Evolutionary conservation across 2,329 filamentous ascomycete genomes (phyloP).

Genomic region (Penicillium sp.): DNA sequence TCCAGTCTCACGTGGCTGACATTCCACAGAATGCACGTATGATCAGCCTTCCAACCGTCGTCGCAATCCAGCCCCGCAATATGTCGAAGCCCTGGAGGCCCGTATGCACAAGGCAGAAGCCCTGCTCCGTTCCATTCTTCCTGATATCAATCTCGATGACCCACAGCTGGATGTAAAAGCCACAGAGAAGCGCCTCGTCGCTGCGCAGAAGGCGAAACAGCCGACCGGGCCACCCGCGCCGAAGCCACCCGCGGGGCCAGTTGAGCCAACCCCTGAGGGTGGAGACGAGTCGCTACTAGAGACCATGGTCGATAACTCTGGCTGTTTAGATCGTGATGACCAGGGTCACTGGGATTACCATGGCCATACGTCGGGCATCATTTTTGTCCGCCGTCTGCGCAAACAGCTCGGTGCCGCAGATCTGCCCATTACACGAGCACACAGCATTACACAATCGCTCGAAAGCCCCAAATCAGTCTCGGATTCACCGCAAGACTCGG

Average conservation of each 20-base stretch:
- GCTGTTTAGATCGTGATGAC: slow-evolving; percentile 87
- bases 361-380: slow-evolving; percentile 85
- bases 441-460: slow-evolving; percentile 57
- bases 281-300: slow-evolving; percentile 73
- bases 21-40: slow-evolving; percentile 77
- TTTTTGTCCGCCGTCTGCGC: slow-evolving; percentile 83
- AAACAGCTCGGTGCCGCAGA: slow-evolving; percentile 73
- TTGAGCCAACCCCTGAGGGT: slow-evolving; percentile 35
- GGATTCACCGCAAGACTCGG: slow-evolving; percentile 63
- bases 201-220: slow-evolving; percentile 37
- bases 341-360: slow-evolving; percentile 93
- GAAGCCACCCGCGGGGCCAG: slow-evolving; percentile 22
- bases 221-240: slow-evolving; percentile 8
- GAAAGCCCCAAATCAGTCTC: slow-evolving; percentile 68
- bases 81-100: slow-evolving; percentile 84
- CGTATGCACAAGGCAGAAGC: slow-evolving; percentile 80
- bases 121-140: slow-evolving; percentile 75
- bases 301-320: slow-evolving; percentile 93
- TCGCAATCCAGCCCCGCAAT: slow-evolving; percentile 87
- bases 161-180: slow-evolving; percentile 76
- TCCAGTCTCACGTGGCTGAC: slow-evolving; percentile 13
- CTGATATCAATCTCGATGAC: slow-evolving; percentile 81
- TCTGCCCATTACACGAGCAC: slow-evolving; percentile 54
- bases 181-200: slow-evolving; percentile 63
- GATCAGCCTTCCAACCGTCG: slow-evolving; percentile 91